A percentile compares a stretch with the other conserved stretches of the same genome.
These are phyloP conservation scores for Fraxinus baroniana DNA, from an alignment of 305 asterid genomes.

Conservation along the genomic window DNA sequence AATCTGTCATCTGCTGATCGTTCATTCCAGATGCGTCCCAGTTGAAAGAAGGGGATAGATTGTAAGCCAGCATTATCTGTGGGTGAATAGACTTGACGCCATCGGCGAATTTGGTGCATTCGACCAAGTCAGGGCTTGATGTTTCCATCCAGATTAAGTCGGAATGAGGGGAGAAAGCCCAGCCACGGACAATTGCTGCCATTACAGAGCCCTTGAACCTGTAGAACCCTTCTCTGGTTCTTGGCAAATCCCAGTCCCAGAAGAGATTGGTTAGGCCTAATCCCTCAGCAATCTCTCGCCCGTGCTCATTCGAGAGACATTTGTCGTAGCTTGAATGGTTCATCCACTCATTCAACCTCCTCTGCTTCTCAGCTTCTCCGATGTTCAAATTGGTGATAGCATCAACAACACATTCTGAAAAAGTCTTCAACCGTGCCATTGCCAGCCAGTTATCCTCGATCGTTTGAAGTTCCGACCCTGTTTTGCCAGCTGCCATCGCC, in stretches of 20 bases:
- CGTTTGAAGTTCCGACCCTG: slow-evolving; percentile 75
- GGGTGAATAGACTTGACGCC: slow-evolving; percentile 73
- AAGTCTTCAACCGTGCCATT: slow-evolving; percentile 71
- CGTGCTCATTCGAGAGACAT: slow-evolving; percentile 72
- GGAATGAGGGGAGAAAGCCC: slow-evolving; percentile 73
- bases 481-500: slow-evolving; percentile 82
- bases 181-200: slow-evolving; percentile 85
- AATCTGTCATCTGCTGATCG: slow-evolving; percentile 78
- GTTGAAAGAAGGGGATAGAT: slow-evolving; percentile 90
- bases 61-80: slow-evolving; percentile 88
- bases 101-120: slow-evolving; percentile 80
- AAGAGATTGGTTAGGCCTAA: slow-evolving; percentile 63
- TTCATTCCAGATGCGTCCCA: slow-evolving; percentile 99
- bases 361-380: slow-evolving; percentile 57
- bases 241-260: slow-evolving; percentile 92
- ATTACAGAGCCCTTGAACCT: slow-evolving; percentile 76
- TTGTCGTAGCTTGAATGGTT: slow-evolving; percentile 60
- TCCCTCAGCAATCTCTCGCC: slow-evolving; percentile 55
- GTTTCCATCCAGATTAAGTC: slow-evolving; percentile 98
- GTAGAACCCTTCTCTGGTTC: slow-evolving; percentile 96
- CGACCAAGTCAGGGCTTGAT: slow-evolving; percentile 68
- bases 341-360: slow-evolving; percentile 82
- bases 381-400: slow-evolving; percentile 55
- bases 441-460: slow-evolving; percentile 85
- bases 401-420: slow-evolving; percentile 72